Evolutionary conservation across 2,329 filamentous ascomycete species (phyloP), one percentile per base, ranked within the genome.

Genomic region (Colletotrichum shisoi): DNA sequence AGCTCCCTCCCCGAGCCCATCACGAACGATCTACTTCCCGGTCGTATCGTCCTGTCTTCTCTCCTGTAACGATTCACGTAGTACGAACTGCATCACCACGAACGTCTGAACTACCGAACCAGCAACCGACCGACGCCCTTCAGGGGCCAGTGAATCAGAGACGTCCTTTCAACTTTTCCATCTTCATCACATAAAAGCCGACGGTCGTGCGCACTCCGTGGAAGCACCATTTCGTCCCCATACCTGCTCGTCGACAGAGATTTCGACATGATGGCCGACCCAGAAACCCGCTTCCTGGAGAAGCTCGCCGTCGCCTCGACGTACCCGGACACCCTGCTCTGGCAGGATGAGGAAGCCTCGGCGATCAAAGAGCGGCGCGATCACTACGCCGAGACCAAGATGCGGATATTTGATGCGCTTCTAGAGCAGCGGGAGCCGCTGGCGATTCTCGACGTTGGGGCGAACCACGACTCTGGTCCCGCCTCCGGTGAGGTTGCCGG

Each of bases 291-390:
- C 7, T 63, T 67, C 19, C 53, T 57, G 8, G 21, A 51, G 27
- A 57, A 63, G 15, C 46, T 67, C 40, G 52, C 59, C 63, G 31
- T 37, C 15, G 52, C 63, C n/a, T n/a, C 27, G 27, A 46, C 53
- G 21, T 67, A 67, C 21, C 63, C 63, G 5, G 53, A 63, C 6
- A 57, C 59, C n/a, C 46, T 67, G 6, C 19, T 67, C 13, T 21
- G 9, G 13, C 37, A 48, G 37, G 31, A 42, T 12, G 59, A 53
- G 27, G 51, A 46, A 12, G n/a, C 40, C 2, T 17, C 52, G 12
- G 13, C 31, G 17, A 19, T 31, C 7, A 45, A 31, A 40, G 40
- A 46, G 15, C 40, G 53, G 12, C 24, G n/a, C 11, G 53, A 63
- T 24, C 40, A 53, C n/a, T 67, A 63, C 48, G 31, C 31, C 19